A percentile compares a stretch with the other conserved stretches of the same genome.
phyloP scores from a whole-genome alignment of 495 filamentous ascomycete genomes.

The Aspergillus saccharolyticus region DNA sequence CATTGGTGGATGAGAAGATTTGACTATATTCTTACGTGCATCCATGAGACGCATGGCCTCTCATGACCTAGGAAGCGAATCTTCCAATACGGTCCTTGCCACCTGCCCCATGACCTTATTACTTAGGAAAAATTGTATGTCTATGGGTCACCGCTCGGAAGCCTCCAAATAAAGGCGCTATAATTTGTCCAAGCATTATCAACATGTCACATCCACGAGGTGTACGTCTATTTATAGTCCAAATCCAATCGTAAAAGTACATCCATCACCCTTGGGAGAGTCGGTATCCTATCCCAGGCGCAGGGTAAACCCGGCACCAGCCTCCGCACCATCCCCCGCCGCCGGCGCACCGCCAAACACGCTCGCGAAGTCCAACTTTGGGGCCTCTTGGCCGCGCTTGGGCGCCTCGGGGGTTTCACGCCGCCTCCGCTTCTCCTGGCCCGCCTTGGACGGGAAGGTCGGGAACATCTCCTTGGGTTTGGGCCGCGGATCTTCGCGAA shows the following conservation, averaged over 20 bases:
- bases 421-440: constrained; percentile 75
- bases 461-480: constrained; percentile 85
- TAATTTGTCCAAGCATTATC: not conserved
- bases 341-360: constrained; percentile 64
- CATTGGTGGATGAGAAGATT: not conserved
- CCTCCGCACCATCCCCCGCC: constrained; percentile 63
- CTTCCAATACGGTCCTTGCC: not conserved
- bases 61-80: not conserved
- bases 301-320: constrained; percentile 78
- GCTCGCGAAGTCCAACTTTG: constrained; percentile 61
- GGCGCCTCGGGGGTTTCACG: constrained; percentile 83
- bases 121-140: not conserved
- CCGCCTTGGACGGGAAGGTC: constrained; percentile 90
- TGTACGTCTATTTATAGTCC: not conserved
- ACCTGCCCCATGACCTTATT: not conserved
- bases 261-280: not conserved
- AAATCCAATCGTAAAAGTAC: not conserved
- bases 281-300: constrained; percentile 58
- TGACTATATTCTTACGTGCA: not conserved
- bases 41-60: not conserved
- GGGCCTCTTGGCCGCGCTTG: constrained; percentile 64
- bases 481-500: constrained; percentile 80
- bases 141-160: not conserved
- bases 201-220: not conserved
- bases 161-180: not conserved